Conservation (phyloP, 768 basidiomycete genomes). For the Russula compacta region DNA sequence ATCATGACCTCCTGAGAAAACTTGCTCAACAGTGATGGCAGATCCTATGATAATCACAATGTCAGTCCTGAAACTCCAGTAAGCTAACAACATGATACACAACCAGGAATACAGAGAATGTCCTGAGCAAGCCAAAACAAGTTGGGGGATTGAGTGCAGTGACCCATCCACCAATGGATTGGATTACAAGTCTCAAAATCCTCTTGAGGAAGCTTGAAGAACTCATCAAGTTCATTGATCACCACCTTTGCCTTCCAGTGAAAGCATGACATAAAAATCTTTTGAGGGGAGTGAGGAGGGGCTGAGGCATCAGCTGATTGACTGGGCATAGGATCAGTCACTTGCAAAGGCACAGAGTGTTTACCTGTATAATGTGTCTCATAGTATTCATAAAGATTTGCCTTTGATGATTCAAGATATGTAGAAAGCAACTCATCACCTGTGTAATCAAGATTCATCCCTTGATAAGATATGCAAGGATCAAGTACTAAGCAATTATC, state of each 20-base stretch:
- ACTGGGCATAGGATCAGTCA: too few relatives aligned
- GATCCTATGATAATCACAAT: neutral
- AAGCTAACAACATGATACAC: neutral
- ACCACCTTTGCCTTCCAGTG: neutral
- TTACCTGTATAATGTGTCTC: neutral
- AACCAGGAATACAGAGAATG: neutral
- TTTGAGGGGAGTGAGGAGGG: neutral
- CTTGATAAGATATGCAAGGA: neutral
- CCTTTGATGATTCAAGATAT: neutral
- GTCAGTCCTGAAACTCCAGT: too few relatives aligned
- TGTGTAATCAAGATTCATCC: neutral
- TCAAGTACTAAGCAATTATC: neutral
- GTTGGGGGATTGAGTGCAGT: neutral
- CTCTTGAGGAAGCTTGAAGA: neutral
- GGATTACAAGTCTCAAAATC: neutral
- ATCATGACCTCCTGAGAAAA: neutral
- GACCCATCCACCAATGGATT: neutral
- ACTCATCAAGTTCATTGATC: neutral
- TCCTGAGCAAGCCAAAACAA: neutral
- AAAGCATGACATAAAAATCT: neutral
- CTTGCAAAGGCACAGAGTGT: too few relatives aligned
- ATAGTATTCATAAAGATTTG: neutral
- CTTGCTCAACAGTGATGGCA: neutral
- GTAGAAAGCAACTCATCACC: neutral
- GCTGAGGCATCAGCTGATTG: too few relatives aligned